phyloP scores from a whole-genome alignment of 345 rosid species.

The Sonneratia alba region DNA sequence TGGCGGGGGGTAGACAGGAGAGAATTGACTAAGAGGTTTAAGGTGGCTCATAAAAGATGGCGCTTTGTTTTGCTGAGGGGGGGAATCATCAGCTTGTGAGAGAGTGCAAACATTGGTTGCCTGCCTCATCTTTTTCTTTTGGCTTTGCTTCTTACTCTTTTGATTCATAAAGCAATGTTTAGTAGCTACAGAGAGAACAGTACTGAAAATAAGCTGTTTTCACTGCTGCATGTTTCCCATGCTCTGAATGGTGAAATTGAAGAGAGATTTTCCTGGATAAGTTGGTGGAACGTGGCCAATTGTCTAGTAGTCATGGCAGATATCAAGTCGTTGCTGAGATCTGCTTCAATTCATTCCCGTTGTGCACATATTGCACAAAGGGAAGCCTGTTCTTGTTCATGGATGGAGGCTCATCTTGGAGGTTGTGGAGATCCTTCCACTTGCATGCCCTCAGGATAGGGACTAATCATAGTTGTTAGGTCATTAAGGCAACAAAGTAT shows the following conservation, averaged over 20 bases:
- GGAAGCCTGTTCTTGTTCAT: too few species aligned
- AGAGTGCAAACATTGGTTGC: constrained; percentile 1
- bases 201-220: neutral
- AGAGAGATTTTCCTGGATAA: too few species aligned
- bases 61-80: neutral
- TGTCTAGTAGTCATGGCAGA: too few species aligned
- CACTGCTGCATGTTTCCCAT: neutral
- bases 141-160: neutral
- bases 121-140: neutral
- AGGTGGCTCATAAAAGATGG: neutral
- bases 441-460: too few species aligned
- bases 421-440: too few species aligned
- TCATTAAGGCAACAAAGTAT: too few species aligned
- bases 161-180: neutral
- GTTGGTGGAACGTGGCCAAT: too few species aligned
- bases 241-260: neutral
- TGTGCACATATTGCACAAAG: too few species aligned
- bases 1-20: neutral
- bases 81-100: neutral
- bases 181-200: neutral
- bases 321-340: too few species aligned
- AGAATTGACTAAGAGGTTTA: neutral
- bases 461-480: too few species aligned
- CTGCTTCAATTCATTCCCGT: too few species aligned
- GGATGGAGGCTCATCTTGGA: too few species aligned